phyloP scores from a whole-genome alignment of 495 filamentous ascomycete species.

The Mycothermus thermophilus region DNA sequence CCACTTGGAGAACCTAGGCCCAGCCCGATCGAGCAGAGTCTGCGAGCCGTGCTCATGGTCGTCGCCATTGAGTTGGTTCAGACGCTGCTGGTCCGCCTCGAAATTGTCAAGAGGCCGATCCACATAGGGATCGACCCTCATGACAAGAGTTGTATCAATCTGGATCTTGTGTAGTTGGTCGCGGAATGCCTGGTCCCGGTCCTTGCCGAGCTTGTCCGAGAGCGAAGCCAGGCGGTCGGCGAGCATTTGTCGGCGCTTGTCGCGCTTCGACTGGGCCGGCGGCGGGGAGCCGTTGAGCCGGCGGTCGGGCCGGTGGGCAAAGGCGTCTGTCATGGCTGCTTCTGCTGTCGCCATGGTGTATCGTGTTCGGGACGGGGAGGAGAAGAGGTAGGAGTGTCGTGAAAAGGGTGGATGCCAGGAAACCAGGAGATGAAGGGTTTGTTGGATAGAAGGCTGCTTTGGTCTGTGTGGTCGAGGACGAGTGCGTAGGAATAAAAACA shows the following conservation, averaged over 20 bases:
- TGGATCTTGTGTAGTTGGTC: conserved; percentile 80
- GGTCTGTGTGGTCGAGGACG: too few relatives aligned
- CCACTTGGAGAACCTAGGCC: conserved; percentile 67
- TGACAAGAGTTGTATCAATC: conserved; percentile 75
- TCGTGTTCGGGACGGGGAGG: neutral
- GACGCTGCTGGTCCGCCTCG: conserved; percentile 49
- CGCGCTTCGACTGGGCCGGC: conserved; percentile 55
- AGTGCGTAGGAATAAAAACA: too few relatives aligned
- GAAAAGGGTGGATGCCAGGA: too few relatives aligned
- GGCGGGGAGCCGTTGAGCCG: conserved; percentile 19
- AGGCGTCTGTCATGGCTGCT: conserved; percentile 13
- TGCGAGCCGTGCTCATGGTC: conserved; percentile 28
- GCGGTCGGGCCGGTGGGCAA: conserved; percentile 12
- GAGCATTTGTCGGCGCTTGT: conserved; percentile 71
- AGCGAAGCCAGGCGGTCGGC: conserved; percentile 61
- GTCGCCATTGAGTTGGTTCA: conserved; percentile 43
- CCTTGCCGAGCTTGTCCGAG: conserved; percentile 58
- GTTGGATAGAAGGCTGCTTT: too few relatives aligned
- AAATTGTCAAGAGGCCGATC: conserved; percentile 58
- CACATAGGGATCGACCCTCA: conserved; percentile 64
- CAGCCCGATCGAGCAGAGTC: conserved; percentile 50
- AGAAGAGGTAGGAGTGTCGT: neutral
- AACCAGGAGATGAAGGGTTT: too few relatives aligned
- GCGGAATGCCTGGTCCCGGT: conserved; percentile 72
- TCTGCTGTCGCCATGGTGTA: conserved; percentile 23